Evolutionary conservation across 2,329 filamentous ascomycete species (phyloP), one percentile per base, ranked within the genome.

Genomic region (Botrytis elliptica): DNA sequence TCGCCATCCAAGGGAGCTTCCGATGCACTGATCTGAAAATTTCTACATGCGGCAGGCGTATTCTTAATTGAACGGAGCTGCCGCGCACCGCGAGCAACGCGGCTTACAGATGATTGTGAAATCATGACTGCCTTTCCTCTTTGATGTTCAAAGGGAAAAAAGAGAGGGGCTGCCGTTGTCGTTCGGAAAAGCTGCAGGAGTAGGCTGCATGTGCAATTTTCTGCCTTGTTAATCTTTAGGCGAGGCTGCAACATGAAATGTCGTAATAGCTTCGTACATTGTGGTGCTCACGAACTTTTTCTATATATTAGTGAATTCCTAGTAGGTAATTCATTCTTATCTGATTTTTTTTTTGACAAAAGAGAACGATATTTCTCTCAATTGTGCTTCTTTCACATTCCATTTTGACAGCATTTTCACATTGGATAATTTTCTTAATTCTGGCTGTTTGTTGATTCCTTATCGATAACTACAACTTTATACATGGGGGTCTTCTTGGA

Each of bases 1-100:
- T 91, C 89, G 76, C 84, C 83, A 74, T 83, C 83, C 63, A 84
- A 81, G 71, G 88, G 85, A 67, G 86, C 84, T 75, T 89, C 87
- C 72, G 88, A 84, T 70, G 89, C 85, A 81, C 87, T 89, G 84
- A 92, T 90, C 80, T 90, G 89, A 66, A 92, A 89, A 70, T 84
- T 81, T 80, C 90, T 85, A 82, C 88, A 89, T 74, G 76, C 79
- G 62, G 73, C 64, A 40, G 69, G 33, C 20, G 68, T 75, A 68
- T 57, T 65, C 64, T 70, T 71, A 59, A 75, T 70, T 52, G 71
- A 52, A 46, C 63, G 78, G 73, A 79, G 74, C 75, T 78, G 78
- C 60, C 77, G 77, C 74, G 79, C 74, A 71, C 75, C 73, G 75
- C 78, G 76, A 76, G 70, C 68, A 77, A 75, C 74, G 72, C 73